These are phyloP conservation scores for Rhodamnia rubescens DNA, from an alignment of 345 rosid species.

Conservation along the genomic window DNA sequence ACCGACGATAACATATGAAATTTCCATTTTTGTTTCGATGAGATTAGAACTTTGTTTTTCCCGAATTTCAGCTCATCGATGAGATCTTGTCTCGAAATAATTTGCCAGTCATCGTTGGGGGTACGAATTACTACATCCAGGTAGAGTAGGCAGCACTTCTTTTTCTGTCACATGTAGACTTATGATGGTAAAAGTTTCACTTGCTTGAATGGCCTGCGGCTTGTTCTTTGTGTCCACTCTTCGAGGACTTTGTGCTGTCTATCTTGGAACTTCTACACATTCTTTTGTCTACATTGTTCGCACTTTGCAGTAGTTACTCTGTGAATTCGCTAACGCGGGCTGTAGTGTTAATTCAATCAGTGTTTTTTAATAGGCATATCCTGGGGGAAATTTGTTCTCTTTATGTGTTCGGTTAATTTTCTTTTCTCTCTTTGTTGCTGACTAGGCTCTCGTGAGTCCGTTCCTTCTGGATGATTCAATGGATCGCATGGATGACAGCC, in stretches of 20 bases:
- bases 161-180: too few relatives aligned
- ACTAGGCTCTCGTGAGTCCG: conserved; percentile 75
- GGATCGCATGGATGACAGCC: conserved; percentile 22
- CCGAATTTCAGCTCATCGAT: conserved; percentile 48
- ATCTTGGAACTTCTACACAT: too few relatives aligned
- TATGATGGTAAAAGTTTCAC: too few relatives aligned
- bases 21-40: background rate
- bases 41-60: background rate
- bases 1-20: background rate
- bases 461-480: conserved; percentile 66
- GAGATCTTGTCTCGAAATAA: conserved; percentile 59
- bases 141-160: conserved; percentile 13
- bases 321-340: too few relatives aligned
- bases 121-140: conserved; percentile 92
- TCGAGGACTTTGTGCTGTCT: too few relatives aligned
- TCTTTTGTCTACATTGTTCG: too few relatives aligned
- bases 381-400: background rate
- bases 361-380: background rate
- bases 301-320: too few relatives aligned
- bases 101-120: conserved; percentile 88
- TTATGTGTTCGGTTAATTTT: background rate
- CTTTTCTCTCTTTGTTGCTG: background rate
- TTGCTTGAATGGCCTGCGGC: too few relatives aligned
- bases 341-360: too few relatives aligned
- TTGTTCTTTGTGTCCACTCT: too few relatives aligned